Conservation (phyloP, 2,329 filamentous ascomycete species). For the Arthroderma uncinatum region DNA sequence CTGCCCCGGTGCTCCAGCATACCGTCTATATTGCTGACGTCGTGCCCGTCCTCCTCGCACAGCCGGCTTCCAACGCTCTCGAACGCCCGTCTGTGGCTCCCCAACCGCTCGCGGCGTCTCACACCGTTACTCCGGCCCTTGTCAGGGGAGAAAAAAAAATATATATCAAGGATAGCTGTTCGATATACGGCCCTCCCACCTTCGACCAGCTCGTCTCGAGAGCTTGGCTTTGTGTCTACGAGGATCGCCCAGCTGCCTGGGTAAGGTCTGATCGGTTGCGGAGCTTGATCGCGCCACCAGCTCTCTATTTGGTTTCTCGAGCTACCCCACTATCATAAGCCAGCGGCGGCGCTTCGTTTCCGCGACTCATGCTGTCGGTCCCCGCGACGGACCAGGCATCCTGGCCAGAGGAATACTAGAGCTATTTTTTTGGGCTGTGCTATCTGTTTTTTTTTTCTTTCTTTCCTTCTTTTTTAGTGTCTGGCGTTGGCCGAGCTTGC, state of each 20-base stretch:
- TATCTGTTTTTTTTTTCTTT: background rate
- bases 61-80: background rate
- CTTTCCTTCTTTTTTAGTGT: background rate
- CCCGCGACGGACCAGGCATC: slow-evolving; percentile 13
- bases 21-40: background rate
- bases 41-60: background rate
- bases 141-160: too few relatives aligned
- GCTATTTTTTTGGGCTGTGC: background rate
- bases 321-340: background rate
- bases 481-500: background rate
- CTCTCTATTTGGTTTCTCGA: background rate
- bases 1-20: background rate
- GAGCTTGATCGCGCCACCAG: background rate
- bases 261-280: background rate
- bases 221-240: too few relatives aligned
- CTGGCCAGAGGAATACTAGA: slow-evolving; percentile 12
- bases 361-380: slow-evolving; percentile 14
- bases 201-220: too few relatives aligned
- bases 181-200: too few relatives aligned
- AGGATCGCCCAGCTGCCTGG: background rate
- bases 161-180: too few relatives aligned
- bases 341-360: slow-evolving; percentile 1
- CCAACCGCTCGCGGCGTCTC: background rate
- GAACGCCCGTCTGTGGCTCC: background rate
- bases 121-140: too few relatives aligned